Base-by-base conservation (phyloP, 1,284 basidiomycete species). In the Ustilago esculenta region DNA sequence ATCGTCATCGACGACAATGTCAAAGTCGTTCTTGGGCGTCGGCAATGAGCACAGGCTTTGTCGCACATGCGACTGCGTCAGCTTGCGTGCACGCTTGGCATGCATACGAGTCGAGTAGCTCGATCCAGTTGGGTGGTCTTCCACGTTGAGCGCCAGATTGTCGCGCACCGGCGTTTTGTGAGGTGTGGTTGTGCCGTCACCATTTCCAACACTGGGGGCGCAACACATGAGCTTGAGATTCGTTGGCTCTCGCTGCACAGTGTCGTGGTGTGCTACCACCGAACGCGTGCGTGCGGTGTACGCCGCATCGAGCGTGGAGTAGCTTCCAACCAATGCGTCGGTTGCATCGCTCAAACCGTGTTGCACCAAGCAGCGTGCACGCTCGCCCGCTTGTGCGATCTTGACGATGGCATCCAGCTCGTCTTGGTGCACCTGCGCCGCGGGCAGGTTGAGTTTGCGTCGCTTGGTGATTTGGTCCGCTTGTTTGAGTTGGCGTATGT, bases 371-470 rank as follows among this genome's bases (percentile, higher is more conserved):
- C 89, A 88, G 76, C 92, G 89, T 9, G 94, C 91, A 60, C 87
- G 89, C 84, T 97, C 92, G 6, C 94, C 90, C 0, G 91, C 91
- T 81, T 92, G 90, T 1, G 95, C 96, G 73, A 98, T 94, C 85
- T 98, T 99, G 76, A 97, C 95, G 75, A 98, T 98, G 75, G 98
- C 94, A 84, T 98, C 96, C 46, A 99, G 84, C 83, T 99, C 95
- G 7, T 86, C 84, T 83, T 99, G 94, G n/a, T 92, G 92, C 4
- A 99, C 96, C 80, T 98, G 95, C 2, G 95, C 92, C 18, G 86
- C 85, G 0, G 96, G 96, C 11, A 98, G 86, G 58, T 88, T 88
- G 42, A 99, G 85, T 82, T 92, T 92, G 73, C 92, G 85, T 63
- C 96, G 85, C 75, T 93, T 88, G 23, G 92, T 90, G 57, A 98